phyloP scores from a whole-genome alignment of 306 rosid species.

The Oemleria cerasiformis region DNA sequence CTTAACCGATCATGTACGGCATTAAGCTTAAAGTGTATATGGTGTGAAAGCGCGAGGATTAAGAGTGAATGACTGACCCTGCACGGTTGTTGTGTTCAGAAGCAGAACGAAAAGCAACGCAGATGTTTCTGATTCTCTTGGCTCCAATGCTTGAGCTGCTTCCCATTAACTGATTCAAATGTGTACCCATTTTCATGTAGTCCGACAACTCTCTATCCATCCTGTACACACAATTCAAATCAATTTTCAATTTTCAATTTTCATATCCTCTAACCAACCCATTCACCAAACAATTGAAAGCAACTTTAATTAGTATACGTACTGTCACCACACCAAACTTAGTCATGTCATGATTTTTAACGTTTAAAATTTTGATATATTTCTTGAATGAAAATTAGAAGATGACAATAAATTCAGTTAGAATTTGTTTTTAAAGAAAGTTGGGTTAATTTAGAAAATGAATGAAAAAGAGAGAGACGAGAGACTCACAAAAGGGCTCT shows the following conservation, averaged over 20 bases:
- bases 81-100: slow-evolving; percentile 76
- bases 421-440: too few species aligned
- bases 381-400: too few species aligned
- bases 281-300: too few species aligned
- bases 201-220: slow-evolving; percentile 69
- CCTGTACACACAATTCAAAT: slow-evolving; percentile 25
- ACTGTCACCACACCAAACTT: too few species aligned
- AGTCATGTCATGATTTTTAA: too few species aligned
- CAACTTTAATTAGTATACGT: neutral
- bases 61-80: slow-evolving; percentile 39
- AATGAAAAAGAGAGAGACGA: neutral
- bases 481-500: slow-evolving; percentile 59
- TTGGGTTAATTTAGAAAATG: neutral
- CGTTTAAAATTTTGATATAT: too few species aligned
- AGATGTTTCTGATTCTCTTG: slow-evolving; percentile 76
- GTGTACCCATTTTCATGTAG: slow-evolving; percentile 77
- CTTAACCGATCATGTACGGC: too few species aligned
- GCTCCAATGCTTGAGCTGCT: slow-evolving; percentile 99
- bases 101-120: slow-evolving; percentile 89
- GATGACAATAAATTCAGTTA: too few species aligned
- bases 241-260: neutral
- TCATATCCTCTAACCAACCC: neutral
- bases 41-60: slow-evolving; percentile 7
- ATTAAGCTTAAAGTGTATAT: too few species aligned
- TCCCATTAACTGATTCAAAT: slow-evolving; percentile 90